phyloP scores from a whole-genome alignment of 1,284 basidiomycete species.

The Irpex rosettiformis region DNA sequence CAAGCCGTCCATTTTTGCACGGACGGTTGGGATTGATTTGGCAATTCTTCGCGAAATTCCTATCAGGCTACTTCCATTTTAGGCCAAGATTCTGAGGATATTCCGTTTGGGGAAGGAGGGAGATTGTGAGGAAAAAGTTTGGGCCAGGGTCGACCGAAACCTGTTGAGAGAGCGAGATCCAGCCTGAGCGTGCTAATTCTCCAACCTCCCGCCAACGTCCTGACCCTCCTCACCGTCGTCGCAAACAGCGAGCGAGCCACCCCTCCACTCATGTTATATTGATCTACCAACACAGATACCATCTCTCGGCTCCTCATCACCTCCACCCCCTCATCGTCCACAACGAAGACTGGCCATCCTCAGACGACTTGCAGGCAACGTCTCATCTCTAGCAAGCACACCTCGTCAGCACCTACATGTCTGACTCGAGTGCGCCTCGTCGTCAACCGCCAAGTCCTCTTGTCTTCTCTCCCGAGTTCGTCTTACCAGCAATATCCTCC shows the following conservation, averaged over 20 bases:
- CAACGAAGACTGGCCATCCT: constrained; percentile 7
- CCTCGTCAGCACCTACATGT: constrained; percentile 43
- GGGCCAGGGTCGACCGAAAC: background rate
- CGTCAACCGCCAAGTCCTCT: constrained; percentile 74
- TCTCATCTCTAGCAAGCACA: constrained; percentile 16
- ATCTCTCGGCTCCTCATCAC: constrained; percentile 1
- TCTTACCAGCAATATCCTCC: constrained; percentile 46
- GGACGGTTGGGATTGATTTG: background rate
- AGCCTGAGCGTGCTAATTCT: constrained; percentile 11
- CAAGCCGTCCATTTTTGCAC: background rate
- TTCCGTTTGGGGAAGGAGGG: background rate
- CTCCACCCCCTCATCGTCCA: constrained; percentile 5
- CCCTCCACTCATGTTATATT: constrained; percentile 32
- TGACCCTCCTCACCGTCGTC: constrained; percentile 5
- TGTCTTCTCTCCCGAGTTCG: constrained; percentile 66
- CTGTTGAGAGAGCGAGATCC: background rate
- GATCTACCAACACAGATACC: constrained; percentile 17
- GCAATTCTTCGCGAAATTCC: background rate
- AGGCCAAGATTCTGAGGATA: background rate
- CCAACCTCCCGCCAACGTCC: constrained; percentile 14
- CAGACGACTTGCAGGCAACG: constrained; percentile 13
- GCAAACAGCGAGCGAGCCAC: background rate
- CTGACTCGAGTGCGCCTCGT: constrained; percentile 55
- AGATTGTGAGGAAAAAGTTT: constrained; percentile 4
- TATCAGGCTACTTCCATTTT: background rate